These are phyloP conservation scores for Populus euphratica DNA, from an alignment of 345 rosid species.

Conservation along the genomic window DNA sequence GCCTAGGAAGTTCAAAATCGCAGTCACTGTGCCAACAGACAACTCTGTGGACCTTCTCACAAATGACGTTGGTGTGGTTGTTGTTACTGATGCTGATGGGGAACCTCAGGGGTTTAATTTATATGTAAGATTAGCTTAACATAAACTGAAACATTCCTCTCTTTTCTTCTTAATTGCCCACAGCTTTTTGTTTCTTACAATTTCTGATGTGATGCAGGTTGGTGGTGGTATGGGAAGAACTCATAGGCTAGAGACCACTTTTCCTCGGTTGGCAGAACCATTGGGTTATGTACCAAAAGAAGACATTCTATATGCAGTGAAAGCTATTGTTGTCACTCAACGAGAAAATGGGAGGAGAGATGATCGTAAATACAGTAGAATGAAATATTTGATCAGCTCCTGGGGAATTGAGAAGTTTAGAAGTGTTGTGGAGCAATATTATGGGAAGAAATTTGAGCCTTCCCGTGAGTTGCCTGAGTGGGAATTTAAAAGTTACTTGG, in stretches of 20 bases:
- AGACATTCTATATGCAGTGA: conserved; percentile 85
- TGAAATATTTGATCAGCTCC: conserved; percentile 85
- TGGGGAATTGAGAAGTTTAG: conserved; percentile 96
- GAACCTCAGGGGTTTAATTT: conserved; percentile 91
- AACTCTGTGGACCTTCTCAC: conserved; percentile 94
- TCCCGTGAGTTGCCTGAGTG: conserved; percentile 76
- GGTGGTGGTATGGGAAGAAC: conserved; percentile 99
- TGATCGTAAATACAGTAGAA: conserved; percentile 87
- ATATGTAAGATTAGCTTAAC: conserved; percentile 52
- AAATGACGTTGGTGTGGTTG: conserved; percentile 82
- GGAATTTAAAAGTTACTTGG: conserved; percentile 94
- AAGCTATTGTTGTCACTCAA: conserved; percentile 94
- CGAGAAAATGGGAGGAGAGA: conserved; percentile 96
- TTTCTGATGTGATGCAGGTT: conserved; percentile 51
- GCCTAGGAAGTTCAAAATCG: conserved; percentile 96
- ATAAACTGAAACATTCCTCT: neutral
- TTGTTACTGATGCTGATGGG: conserved; percentile 73
- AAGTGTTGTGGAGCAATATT: conserved; percentile 78
- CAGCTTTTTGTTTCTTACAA: conserved; percentile 10
- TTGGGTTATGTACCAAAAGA: conserved; percentile 88
- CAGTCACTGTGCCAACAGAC: conserved; percentile 88
- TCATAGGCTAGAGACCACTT: conserved; percentile 81
- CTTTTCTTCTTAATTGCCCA: neutral
- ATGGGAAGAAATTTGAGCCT: conserved; percentile 87
- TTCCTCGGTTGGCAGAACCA: conserved; percentile 76